phyloP scores from a whole-genome alignment of 495 filamentous ascomycete species.

The Penicillium desertorum region DNA sequence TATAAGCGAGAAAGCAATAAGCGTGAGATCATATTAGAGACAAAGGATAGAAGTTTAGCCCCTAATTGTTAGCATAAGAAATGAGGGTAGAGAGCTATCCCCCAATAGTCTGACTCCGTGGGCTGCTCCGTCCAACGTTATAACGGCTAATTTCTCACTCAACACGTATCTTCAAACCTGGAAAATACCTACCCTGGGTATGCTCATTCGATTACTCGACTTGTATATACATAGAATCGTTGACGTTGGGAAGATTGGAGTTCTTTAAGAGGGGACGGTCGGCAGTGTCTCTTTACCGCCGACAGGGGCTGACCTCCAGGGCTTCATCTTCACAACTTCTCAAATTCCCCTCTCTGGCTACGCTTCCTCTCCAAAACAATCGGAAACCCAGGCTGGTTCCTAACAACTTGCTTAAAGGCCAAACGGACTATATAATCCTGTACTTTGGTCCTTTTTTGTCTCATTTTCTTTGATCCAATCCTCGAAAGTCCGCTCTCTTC shows the following conservation, averaged over 20 bases:
- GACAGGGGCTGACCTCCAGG: conserved; percentile 21
- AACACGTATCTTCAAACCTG: background rate
- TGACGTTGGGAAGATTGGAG: background rate
- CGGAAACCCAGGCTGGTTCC: conserved; percentile 31
- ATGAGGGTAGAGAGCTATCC: conserved; percentile 8
- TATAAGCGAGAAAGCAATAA: background rate
- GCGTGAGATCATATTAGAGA: conserved; percentile 8
- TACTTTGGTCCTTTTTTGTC: background rate
- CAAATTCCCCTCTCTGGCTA: conserved; percentile 12
- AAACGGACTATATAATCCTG: background rate
- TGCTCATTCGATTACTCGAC: background rate
- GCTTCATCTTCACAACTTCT: conserved; percentile 16
- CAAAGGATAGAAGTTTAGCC: conserved; percentile 8
- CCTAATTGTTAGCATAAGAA: conserved; percentile 8
- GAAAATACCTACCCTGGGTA: background rate
- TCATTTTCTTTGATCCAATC: conserved; percentile 8
- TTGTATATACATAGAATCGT: background rate
- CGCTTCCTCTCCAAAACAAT: conserved; percentile 14
- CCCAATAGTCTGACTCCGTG: conserved; percentile 1
- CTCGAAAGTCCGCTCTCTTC: conserved; percentile 2
- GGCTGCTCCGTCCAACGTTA: background rate
- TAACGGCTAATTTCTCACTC: conserved; percentile 2
- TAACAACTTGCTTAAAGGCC: conserved; percentile 6
- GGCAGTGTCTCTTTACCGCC: conserved; percentile 32
- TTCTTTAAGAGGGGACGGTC: conserved; percentile 18